Percentiles rank a stretch among this genome's conserved stretches.
Conservation (phyloP, 306 rosid genomes). For the Quillaja saponaria region DNA sequence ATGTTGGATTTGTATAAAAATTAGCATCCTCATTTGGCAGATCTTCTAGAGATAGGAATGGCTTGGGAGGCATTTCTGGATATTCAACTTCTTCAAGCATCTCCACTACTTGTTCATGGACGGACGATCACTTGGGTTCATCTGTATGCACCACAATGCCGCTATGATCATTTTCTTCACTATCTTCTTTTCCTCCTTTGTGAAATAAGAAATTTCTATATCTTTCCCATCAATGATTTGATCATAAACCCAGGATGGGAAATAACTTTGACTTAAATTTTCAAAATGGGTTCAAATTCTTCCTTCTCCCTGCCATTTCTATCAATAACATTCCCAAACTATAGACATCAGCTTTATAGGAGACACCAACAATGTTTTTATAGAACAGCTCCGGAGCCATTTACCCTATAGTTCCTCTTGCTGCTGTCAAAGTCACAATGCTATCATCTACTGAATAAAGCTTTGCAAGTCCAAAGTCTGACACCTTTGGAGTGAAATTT, state of each 20-base stretch:
- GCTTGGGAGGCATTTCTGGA: conserved; percentile 13
- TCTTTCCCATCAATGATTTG: conserved; percentile 4
- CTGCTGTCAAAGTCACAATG: conserved; percentile 31
- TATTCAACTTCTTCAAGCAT: conserved; percentile 30
- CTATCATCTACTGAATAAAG: conserved; percentile 16
- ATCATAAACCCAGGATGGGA: conserved; percentile 34
- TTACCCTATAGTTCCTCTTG: conserved; percentile 39
- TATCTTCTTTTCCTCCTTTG: conserved; percentile 17
- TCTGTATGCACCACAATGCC: conserved; percentile 40
- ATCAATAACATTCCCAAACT: conserved; percentile 43
- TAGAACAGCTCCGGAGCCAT: conserved; percentile 34
- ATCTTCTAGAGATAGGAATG: conserved; percentile 21
- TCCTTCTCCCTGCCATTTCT: conserved; percentile 34
- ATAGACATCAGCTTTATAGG: conserved; percentile 37
- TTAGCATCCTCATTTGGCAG: conserved; percentile 6
- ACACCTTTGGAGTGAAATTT: conserved; percentile 26
- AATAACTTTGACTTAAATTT: conserved; percentile 29
- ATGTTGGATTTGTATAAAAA: neutral
- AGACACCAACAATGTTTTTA: conserved; percentile 24
- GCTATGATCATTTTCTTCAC: conserved; percentile 32
- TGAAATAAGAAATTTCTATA: conserved; percentile 4
- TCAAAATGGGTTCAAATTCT: conserved; percentile 21
- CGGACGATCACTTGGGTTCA: conserved; percentile 36
- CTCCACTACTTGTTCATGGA: conserved; percentile 22
- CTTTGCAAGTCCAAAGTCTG: conserved; percentile 40